Evolutionary conservation across 106 monocot species (phyloP), one percentile per base, ranked within the genome.

Genomic region (Allium fistulosum): DNA sequence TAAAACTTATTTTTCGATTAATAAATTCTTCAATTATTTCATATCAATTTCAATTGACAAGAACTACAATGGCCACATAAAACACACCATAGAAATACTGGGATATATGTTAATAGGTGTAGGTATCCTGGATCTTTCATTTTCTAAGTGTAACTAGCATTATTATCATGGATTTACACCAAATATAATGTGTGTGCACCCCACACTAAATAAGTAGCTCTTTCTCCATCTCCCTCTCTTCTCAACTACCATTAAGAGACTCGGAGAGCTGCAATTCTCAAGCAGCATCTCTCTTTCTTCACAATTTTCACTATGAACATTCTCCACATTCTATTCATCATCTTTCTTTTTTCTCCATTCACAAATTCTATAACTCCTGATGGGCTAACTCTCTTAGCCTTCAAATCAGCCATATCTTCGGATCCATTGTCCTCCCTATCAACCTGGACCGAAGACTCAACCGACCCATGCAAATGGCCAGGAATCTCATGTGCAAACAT

Each of bases 401-500:
- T 94, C 81, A 94, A 94, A 68, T 78, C 87, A 7, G 94, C 94
- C 8, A 77, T 90, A 48, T 74, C 85, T 14, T 76, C 71, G 8
- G 94, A 94, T 56, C 94, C 94, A 9, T 26, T 57, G 18, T 56
- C 78, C 8, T 63, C 75, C 8, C 79, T 94, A 4, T 47, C 79
- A 49, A 16, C 48, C 18, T 94, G 94, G 94, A 37, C 67, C 47
- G 80, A 80, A 18, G 26, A 13, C 58, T 69, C 76, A 46, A 26
- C 61, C n/a, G 90, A 94, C 78, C 94, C 94, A 5, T 94, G 94
- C 77, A 76, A 62, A 46, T 94, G 94, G 90, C 69, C 82, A 0
- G 94, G 94, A 16, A 62, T 94, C n/a, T 66, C 85, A 56, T 88
- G 94, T 80, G 55, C 83, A 37, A 83, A 85, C 62, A 26, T 85